A percentile compares a stretch with the other conserved stretches of the same genome.
These are phyloP conservation scores for Teratosphaeria pseudoeucalypti DNA, from an alignment of 2,329 filamentous ascomycete genomes.

Conservation along the genomic window DNA sequence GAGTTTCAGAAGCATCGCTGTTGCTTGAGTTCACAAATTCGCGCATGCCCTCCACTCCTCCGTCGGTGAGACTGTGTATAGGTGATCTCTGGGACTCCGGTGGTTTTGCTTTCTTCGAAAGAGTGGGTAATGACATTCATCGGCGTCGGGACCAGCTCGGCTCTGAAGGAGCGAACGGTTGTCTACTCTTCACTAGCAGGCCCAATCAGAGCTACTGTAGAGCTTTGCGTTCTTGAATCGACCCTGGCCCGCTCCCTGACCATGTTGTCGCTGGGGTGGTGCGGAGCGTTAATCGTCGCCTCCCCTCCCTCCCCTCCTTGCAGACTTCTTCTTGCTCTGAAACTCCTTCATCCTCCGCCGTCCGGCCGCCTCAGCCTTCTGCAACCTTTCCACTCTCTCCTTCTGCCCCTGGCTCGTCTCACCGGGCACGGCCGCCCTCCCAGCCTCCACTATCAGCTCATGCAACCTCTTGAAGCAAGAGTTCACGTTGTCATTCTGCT, in stretches of 20 bases:
- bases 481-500: conserved; percentile 50
- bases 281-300: conserved; percentile 20
- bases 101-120: no score
- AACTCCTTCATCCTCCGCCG: conserved; percentile 49
- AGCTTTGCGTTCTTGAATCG: background rate
- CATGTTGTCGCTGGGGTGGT: no score
- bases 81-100: no score
- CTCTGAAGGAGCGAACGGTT: no score
- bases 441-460: conserved; percentile 43
- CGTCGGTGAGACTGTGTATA: no score
- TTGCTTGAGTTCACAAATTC: no score
- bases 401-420: conserved; percentile 48
- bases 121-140: no score
- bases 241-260: background rate
- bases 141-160: no score
- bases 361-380: conserved; percentile 48
- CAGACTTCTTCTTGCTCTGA: conserved; percentile 52
- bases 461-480: conserved; percentile 49
- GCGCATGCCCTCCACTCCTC: no score
- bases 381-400: conserved; percentile 45
- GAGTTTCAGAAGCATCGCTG: no score
- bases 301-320: conserved; percentile 32
- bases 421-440: conserved; percentile 44
- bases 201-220: background rate
- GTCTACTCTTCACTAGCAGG: no score